Conservation (phyloP, 2,329 filamentous ascomycete species). For the Phialophora tarda region DNA sequence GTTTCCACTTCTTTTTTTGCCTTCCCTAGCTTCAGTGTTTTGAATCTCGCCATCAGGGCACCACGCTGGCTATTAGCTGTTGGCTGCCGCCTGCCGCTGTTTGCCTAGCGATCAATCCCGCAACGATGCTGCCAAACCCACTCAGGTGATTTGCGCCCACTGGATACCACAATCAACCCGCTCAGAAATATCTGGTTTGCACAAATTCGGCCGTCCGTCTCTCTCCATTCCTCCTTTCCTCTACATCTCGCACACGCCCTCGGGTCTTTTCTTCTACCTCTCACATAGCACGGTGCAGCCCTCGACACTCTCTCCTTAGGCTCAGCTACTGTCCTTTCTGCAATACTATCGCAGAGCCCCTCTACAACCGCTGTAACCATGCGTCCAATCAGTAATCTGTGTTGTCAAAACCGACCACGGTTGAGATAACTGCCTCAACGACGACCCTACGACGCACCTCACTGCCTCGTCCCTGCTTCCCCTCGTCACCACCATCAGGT, state of each 20-base stretch:
- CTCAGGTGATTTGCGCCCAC: constrained; percentile 3
- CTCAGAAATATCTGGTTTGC: constrained; percentile 8
- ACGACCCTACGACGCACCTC: not conserved
- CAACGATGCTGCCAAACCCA: constrained; percentile 6
- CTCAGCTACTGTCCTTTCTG: constrained; percentile 6
- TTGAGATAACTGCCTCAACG: constrained; percentile 34
- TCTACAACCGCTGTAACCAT: constrained; percentile 22
- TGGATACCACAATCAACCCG: constrained; percentile 14
- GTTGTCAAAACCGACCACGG: constrained; percentile 31
- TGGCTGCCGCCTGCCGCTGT: constrained; percentile 6
- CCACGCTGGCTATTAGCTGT: not conserved
- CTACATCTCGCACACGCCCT: constrained; percentile 1
- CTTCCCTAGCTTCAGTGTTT: constrained; percentile 3
- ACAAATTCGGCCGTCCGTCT: not conserved
- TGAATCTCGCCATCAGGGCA: not conserved
- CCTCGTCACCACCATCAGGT: not conserved
- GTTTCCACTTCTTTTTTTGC: constrained; percentile 9
- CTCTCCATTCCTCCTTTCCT: not conserved
- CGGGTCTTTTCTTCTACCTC: not conserved
- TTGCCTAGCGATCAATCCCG: not conserved
- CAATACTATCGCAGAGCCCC: constrained; percentile 26
- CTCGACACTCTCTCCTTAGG: not conserved
- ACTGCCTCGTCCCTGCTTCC: not conserved
- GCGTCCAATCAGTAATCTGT: constrained; percentile 26
- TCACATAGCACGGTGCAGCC: not conserved